Evolutionary conservation across 179 eudicot genomes (phyloP), one percentile per base, ranked within the genome.

Genomic region (Gypsophila paniculata): DNA sequence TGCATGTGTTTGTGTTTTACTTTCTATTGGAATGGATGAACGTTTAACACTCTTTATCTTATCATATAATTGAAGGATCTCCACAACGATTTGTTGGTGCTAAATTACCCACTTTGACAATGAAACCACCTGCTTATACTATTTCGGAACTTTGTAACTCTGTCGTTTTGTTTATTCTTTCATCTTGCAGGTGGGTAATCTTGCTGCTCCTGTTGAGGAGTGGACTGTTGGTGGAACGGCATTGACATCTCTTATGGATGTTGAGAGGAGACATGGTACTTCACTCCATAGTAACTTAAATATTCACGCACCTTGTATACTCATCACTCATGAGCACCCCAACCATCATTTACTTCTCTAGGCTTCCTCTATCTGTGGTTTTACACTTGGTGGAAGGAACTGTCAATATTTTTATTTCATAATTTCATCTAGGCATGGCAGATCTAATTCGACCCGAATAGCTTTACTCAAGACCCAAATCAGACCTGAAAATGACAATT

Each of bases 151-250:
- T 39, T 17, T 68, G 51, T 19, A 13, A 46, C 25, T 53, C 26
- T 62, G 21, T 6, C 11, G 46, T 6, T 42, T 1, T 29, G 36
- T 55, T 70, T 65, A 67, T 25, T 23, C 36, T 32, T 77, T 48
- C 13, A 5, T 53, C 26, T 22, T 81, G 71, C 83, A 92, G 99
- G 99, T 94, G 2, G 94, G 90, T 32, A 94, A 94, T 77, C 88
- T 94, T 80, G 87, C 91, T 66, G 96, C 99, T 62, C 97, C 99
- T 5, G 95, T 91, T 69, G 88, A 85, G 71, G 90, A 94, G 72
- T 94, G 99, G 99, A 91, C 97, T 64, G 97, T 93, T 75, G 96
- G 99, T 72, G 99, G 99, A 79, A 94, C 99, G 60, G 95, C 97
- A 79, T 81, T 94, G 85, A 94, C 99, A 75, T 70, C 97, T 52